Evolutionary conservation across 495 filamentous ascomycete genomes (phyloP).

Genomic region (Bombardia bombarda): DNA sequence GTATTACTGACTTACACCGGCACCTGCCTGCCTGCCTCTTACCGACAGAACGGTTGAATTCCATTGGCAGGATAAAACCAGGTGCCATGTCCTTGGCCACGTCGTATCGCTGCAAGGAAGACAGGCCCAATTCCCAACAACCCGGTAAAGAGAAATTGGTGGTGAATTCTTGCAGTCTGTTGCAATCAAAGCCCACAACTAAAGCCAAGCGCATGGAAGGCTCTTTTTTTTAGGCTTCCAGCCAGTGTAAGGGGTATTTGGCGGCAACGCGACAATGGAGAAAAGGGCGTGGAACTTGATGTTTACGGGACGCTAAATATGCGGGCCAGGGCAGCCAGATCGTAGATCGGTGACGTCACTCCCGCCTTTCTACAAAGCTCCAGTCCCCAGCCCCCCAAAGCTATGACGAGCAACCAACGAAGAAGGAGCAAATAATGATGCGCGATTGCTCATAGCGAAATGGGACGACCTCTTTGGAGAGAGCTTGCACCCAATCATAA

Average conservation of each 20-base stretch:
- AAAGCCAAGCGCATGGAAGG: too few relatives aligned
- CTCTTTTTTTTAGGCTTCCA: too few relatives aligned
- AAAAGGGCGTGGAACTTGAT: neutral
- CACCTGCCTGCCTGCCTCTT: too few relatives aligned
- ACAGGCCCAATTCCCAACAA: too few relatives aligned
- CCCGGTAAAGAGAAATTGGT: too few relatives aligned
- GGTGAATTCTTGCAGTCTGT: neutral
- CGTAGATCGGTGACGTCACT: neutral
- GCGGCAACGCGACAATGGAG: neutral
- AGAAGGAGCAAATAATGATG: neutral
- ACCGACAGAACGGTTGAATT: too few relatives aligned
- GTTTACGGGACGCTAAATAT: neutral
- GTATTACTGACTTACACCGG: too few relatives aligned
- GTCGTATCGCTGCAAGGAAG: too few relatives aligned
- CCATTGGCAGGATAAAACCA: too few relatives aligned
- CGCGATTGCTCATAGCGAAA: neutral
- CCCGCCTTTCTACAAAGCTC: neutral
- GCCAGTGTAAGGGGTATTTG: neutral
- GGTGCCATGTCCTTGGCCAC: too few relatives aligned
- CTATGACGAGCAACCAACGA: too few relatives aligned
- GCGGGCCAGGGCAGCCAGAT: neutral
- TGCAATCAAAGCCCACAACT: neutral
- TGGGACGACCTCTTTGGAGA: neutral
- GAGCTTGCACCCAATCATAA: neutral
- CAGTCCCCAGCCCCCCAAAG: neutral